Conservation (phyloP, 2,329 filamentous ascomycete species). For the Torrubiella hemipterigena region DNA sequence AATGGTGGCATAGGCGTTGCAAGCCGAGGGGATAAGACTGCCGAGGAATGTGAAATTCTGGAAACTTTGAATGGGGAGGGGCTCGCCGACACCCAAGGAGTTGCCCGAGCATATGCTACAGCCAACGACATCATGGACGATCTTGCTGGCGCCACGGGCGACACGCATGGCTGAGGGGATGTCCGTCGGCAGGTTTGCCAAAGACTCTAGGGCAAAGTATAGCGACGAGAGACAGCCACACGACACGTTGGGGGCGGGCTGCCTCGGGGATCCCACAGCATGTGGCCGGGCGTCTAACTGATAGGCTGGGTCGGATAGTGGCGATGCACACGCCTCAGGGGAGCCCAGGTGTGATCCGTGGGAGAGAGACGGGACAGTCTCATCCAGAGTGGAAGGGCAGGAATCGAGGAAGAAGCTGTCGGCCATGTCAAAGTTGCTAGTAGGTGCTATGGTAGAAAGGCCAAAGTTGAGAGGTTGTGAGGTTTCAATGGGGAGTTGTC, state of each 20-base stretch:
- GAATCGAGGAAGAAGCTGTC: neutral
- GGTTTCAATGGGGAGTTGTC: neutral
- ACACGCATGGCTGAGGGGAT: constrained; percentile 33
- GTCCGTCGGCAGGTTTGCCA: constrained; percentile 32
- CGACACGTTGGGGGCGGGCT: constrained; percentile 14
- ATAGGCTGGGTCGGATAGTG: constrained; percentile 1
- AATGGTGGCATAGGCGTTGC: constrained; percentile 44
- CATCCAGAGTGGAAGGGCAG: neutral
- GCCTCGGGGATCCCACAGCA: constrained; percentile 7
- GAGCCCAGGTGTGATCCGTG: constrained; percentile 2
- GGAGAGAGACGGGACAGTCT: constrained; percentile 3
- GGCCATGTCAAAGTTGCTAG: constrained; percentile 1
- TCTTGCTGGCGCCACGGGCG: constrained; percentile 33
- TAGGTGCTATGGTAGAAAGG: neutral
- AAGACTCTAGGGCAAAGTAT: constrained; percentile 36
- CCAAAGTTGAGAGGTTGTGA: neutral
- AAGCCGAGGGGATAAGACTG: constrained; percentile 44
- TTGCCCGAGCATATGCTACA: constrained; percentile 36
- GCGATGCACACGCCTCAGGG: constrained; percentile 3
- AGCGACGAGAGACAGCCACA: constrained; percentile 39
- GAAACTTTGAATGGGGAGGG: constrained; percentile 34
- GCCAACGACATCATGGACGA: constrained; percentile 37
- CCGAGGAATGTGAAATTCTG: constrained; percentile 49
- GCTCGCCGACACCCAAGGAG: constrained; percentile 16
- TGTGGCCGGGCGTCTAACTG: too few species aligned